Evolutionary conservation across 805 yeast genomes (phyloP), one percentile per base, ranked within the genome.

Genomic region (Candida ovalis): DNA sequence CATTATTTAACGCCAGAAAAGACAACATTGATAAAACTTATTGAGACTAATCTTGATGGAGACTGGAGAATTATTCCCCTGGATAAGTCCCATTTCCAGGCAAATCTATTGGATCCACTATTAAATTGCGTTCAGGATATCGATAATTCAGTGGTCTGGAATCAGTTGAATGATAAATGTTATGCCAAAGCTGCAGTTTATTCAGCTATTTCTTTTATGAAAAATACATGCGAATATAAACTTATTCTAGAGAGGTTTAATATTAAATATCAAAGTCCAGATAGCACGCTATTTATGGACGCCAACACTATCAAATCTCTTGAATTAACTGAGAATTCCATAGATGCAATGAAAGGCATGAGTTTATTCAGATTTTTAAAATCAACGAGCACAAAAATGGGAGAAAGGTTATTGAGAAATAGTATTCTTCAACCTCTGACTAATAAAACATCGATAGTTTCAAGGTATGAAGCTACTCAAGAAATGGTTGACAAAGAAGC

Each of bases 391-490:
- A 76, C 81, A 0, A 71, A 67, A 45, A 77, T 76, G 81, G 81
- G 81, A 0, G 60, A 57, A 15, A 52, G 80, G 44, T 48, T 69
- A 6, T 56, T 77, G 42, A 66, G 68, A 50, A 71, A 64, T 32
- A 74, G 67, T 44, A 67, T 76, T 3, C 50, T 76, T n/a, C 81
- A 76, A 48, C 81, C 81, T 0, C 53, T 76, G 15, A 73, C 77
- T 0, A 72, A 73, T 51, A 50, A 48, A 17, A 50, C 52, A 0
- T 67, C 73, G 21, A 66, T 77, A 2, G 47, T 54, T 10, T 53
- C 67, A 36, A 61, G 81, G 36, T 54, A 65, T 12, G 64, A 63
- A 3, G 61, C 76, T 1, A 72, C 75, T 0, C 54, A 62, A 35
- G 77, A 73, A 46, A 52, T 77, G 15, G 46, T 59, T 9, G 42